Percentiles rank a stretch among this genome's conserved stretches.
Conservation (phyloP, 306 rosid genomes). For the Fragaria iinumae region DNA sequence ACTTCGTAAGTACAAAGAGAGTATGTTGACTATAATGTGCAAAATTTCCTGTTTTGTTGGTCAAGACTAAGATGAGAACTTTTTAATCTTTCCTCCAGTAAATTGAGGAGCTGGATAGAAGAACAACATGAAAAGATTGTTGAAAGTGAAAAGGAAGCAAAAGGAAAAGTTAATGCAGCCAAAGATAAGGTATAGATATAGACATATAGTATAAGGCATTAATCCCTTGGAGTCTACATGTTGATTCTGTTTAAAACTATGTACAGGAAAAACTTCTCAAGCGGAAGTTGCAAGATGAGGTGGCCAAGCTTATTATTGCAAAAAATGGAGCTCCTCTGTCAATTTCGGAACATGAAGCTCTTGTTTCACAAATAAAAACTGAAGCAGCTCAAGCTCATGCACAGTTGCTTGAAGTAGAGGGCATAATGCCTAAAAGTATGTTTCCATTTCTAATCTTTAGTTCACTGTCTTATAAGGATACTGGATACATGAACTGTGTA, state of each 20-base stretch:
- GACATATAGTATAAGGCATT: not conserved
- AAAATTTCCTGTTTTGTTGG: not conserved
- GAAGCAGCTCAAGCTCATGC: slow-evolving; percentile 56
- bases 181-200: slow-evolving; percentile 40
- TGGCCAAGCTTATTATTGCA: slow-evolving; percentile 35
- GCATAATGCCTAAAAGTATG: slow-evolving; percentile 48
- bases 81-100: slow-evolving; percentile 28
- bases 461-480: not conserved
- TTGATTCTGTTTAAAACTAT: not conserved
- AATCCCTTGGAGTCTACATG: not conserved
- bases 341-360: slow-evolving; percentile 31
- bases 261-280: slow-evolving; percentile 39
- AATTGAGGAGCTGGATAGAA: slow-evolving; percentile 49
- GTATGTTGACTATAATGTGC: not conserved
- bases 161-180: slow-evolving; percentile 36
- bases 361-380: slow-evolving; percentile 41
- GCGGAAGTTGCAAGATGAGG: slow-evolving; percentile 45
- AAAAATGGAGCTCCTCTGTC: slow-evolving; percentile 33
- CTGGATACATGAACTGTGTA: not conserved
- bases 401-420: slow-evolving; percentile 45
- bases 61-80: slow-evolving; percentile 3
- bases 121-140: slow-evolving; percentile 31
- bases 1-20: slow-evolving; percentile 40
- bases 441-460: not conserved
- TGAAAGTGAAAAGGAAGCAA: slow-evolving; percentile 34